A percentile compares a stretch with the other conserved stretches of the same genome.
phyloP scores from a whole-genome alignment of 345 rosid genomes.

The Syzygium aromaticum region DNA sequence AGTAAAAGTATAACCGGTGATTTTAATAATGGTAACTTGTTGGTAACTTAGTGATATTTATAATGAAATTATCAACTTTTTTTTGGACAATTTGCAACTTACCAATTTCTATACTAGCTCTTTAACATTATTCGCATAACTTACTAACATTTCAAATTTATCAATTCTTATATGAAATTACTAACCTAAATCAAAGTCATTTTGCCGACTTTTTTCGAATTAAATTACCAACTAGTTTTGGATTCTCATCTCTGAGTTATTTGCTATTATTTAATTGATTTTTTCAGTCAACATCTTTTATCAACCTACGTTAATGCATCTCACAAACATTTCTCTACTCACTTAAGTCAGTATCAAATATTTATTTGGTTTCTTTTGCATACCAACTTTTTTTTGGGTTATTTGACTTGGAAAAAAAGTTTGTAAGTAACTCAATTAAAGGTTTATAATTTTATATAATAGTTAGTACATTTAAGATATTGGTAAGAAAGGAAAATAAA shows the following conservation, averaged over 20 bases:
- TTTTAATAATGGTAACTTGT: too few relatives aligned
- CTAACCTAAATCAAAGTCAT: background rate
- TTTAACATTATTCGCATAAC: background rate
- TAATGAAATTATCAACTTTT: background rate
- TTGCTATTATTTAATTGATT: too few relatives aligned
- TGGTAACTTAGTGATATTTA: background rate
- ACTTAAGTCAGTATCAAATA: background rate
- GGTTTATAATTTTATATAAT: background rate
- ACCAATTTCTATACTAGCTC: background rate
- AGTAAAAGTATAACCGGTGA: too few relatives aligned
- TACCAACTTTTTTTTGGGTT: background rate
- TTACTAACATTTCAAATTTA: background rate
- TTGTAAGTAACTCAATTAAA: background rate
- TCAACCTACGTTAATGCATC: background rate
- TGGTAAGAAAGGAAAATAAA: background rate
- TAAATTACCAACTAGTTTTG: background rate
- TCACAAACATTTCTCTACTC: background rate
- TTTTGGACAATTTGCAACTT: background rate
- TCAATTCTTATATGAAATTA: too few relatives aligned
- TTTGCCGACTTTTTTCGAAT: too few relatives aligned
- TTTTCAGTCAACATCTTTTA: background rate
- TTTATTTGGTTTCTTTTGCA: too few relatives aligned
- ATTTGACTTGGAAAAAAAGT: background rate
- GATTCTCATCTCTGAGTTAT: background rate
- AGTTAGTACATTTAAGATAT: background rate